Percentiles rank a stretch among this genome's conserved stretches.
Conservation (phyloP, 2,329 filamentous ascomycete genomes). For the Kalmusia sp. region DNA sequence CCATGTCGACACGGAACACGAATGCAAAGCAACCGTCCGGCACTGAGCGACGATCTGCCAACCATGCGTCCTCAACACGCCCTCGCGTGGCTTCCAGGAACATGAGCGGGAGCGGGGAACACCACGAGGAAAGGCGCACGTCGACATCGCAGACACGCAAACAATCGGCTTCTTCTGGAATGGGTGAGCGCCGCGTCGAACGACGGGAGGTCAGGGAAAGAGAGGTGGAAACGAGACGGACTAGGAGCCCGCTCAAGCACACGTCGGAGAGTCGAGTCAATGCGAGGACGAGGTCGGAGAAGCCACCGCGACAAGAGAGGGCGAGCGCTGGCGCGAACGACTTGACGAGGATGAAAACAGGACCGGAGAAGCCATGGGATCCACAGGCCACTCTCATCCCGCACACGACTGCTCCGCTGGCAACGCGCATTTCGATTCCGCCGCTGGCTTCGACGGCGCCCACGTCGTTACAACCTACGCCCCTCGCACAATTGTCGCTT, state of each 20-base stretch:
- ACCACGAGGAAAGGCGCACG: slow-evolving; percentile 26
- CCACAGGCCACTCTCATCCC: slow-evolving; percentile 79
- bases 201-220: slow-evolving; percentile 44
- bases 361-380: slow-evolving; percentile 67
- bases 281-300: slow-evolving; percentile 41
- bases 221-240: slow-evolving; percentile 43
- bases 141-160: slow-evolving; percentile 39
- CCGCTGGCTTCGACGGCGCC: slow-evolving; percentile 73
- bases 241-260: slow-evolving; percentile 47
- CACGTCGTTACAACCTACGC: slow-evolving; percentile 68
- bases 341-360: slow-evolving; percentile 32
- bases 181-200: slow-evolving; percentile 43
- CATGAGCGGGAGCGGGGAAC: slow-evolving; percentile 32
- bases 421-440: slow-evolving; percentile 69
- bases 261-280: slow-evolving; percentile 40
- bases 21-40: slow-evolving; percentile 36
- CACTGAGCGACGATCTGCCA: slow-evolving; percentile 41
- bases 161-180: slow-evolving; percentile 29
- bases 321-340: slow-evolving; percentile 25
- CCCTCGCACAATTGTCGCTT: slow-evolving; percentile 74
- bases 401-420: slow-evolving; percentile 74
- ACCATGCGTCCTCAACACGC: slow-evolving; percentile 40
- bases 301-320: slow-evolving; percentile 34
- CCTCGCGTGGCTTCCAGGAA: slow-evolving; percentile 43
- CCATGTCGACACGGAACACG: slow-evolving; percentile 44